Conservation (phyloP, 768 basidiomycete species). For the Chlorophyllum brunneum region DNA sequence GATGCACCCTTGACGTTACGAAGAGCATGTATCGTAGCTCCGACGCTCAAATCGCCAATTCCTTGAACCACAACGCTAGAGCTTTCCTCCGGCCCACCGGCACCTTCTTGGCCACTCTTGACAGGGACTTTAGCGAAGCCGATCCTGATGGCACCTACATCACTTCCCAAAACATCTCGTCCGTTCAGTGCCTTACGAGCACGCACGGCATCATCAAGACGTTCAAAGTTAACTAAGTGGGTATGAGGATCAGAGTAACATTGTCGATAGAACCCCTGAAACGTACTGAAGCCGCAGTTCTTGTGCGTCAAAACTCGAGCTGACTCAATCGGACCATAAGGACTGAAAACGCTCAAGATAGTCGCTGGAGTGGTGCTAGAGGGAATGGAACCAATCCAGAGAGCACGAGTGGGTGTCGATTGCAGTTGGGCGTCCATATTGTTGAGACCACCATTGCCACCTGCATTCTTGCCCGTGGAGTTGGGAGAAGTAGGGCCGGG, state of each 20-base stretch:
- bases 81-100: slow-evolving; percentile 56
- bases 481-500: slow-evolving; percentile 66
- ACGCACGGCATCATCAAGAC: slow-evolving; percentile 92
- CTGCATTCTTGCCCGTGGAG: slow-evolving; percentile 40
- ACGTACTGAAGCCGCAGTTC: slow-evolving; percentile 89
- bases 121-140: slow-evolving; percentile 96
- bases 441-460: slow-evolving; percentile 50
- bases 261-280: not conserved
- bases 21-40: slow-evolving; percentile 84
- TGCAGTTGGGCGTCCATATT: slow-evolving; percentile 85
- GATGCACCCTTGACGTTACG: slow-evolving; percentile 89
- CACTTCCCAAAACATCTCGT: slow-evolving; percentile 91
- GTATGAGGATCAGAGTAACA: not conserved
- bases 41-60: slow-evolving; percentile 80
- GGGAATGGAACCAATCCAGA: slow-evolving; percentile 98
- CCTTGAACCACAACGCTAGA: slow-evolving; percentile 71
- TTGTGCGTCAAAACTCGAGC: slow-evolving; percentile 96
- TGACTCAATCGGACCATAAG: slow-evolving; percentile 96
- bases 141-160: slow-evolving; percentile 95
- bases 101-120: slow-evolving; percentile 73
- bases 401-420: slow-evolving; percentile 87
- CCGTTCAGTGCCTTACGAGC: slow-evolving; percentile 96
- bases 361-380: slow-evolving; percentile 93
- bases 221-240: slow-evolving; percentile 91
- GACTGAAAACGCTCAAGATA: slow-evolving; percentile 93